A percentile compares a stretch with the other conserved stretches of the same genome.
These are phyloP conservation scores for Hemisphaericaspora subhashii DNA, from an alignment of 1,139 yeast genomes.

Conservation along the genomic window DNA sequence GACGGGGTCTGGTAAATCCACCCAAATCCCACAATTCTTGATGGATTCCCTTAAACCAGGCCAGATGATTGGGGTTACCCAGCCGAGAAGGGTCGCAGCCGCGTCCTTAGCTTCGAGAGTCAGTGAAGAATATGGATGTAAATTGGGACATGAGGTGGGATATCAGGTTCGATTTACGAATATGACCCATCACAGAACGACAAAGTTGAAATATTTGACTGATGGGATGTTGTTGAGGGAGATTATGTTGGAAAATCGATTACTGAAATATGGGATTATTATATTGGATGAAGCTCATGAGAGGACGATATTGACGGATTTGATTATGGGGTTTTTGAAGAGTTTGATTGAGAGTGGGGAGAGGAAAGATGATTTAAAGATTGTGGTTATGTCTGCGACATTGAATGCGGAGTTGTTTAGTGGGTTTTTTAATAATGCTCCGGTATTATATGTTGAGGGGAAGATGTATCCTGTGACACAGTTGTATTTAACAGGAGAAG, in stretches of 20 bases:
- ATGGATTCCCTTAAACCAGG: constrained; percentile 33
- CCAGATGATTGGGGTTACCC: constrained; percentile 83
- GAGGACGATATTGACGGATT: constrained; percentile 87
- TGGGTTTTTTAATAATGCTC: constrained; percentile 72
- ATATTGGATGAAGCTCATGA: constrained; percentile 97
- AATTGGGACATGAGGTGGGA: constrained; percentile 83
- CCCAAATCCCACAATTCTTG: constrained; percentile 93
- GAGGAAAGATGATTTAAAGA: constrained; percentile 57
- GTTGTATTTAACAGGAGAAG: constrained; percentile 51
- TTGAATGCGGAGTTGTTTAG: constrained; percentile 90
- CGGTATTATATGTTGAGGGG: constrained; percentile 84
- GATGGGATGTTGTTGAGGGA: constrained; percentile 98
- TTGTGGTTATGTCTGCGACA: constrained; percentile 91
- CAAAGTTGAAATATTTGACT: constrained; percentile 81
- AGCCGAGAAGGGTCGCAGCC: constrained; percentile 98
- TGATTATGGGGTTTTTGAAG: constrained; percentile 84
- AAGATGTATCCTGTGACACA: constrained; percentile 82
- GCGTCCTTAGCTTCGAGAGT: constrained; percentile 92
- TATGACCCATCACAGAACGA: constrained; percentile 34
- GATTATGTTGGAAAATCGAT: constrained; percentile 69
- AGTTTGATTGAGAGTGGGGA: constrained; percentile 48
- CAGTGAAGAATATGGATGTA: constrained; percentile 80
- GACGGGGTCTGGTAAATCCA: constrained; percentile 97
- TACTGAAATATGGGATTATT: constrained; percentile 71
- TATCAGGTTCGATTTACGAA: constrained; percentile 83